Evolutionary conservation across 208 protist genomes (phyloP).

Genomic region (Trypanosoma congolense): DNA sequence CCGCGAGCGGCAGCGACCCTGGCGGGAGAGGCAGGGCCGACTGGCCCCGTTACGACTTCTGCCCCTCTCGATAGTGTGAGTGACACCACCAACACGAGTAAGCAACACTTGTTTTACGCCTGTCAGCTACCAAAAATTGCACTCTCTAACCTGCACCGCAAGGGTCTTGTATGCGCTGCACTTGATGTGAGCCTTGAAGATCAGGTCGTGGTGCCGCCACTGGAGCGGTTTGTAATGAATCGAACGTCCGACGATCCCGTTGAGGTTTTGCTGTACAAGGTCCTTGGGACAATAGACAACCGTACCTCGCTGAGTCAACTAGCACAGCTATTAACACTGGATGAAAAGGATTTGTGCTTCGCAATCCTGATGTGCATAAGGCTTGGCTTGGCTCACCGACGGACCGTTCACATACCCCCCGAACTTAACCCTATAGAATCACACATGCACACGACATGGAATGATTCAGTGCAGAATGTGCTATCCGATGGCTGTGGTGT

Average conservation of each 20-base stretch:
- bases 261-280: constrained; percentile 94
- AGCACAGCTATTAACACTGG: constrained; percentile 87
- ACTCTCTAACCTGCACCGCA: constrained; percentile 72
- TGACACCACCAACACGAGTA: background rate
- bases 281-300: constrained; percentile 95
- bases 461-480: constrained; percentile 19
- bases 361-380: constrained; percentile 89
- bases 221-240: constrained; percentile 97
- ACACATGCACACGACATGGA: constrained; percentile 54
- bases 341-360: constrained; percentile 85
- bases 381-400: constrained; percentile 85
- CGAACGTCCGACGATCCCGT: constrained; percentile 91
- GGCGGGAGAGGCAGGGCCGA: constrained; percentile 1
- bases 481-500: constrained; percentile 1
- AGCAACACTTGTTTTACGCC: constrained; percentile 21
- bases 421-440: constrained; percentile 16
- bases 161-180: constrained; percentile 84
- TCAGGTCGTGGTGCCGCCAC: constrained; percentile 87
- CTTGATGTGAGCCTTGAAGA: constrained; percentile 88
- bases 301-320: constrained; percentile 88
- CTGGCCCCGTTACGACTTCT: background rate
- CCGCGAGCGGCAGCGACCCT: constrained; percentile 10
- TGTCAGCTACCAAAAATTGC: constrained; percentile 48
- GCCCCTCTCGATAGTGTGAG: background rate
- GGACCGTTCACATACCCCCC: constrained; percentile 29